Percentiles rank a stretch among this genome's conserved stretches.
Evolutionary conservation across 768 basidiomycete species (phyloP).

Genomic region (Krasilnikovozyma curviuscula): DNA sequence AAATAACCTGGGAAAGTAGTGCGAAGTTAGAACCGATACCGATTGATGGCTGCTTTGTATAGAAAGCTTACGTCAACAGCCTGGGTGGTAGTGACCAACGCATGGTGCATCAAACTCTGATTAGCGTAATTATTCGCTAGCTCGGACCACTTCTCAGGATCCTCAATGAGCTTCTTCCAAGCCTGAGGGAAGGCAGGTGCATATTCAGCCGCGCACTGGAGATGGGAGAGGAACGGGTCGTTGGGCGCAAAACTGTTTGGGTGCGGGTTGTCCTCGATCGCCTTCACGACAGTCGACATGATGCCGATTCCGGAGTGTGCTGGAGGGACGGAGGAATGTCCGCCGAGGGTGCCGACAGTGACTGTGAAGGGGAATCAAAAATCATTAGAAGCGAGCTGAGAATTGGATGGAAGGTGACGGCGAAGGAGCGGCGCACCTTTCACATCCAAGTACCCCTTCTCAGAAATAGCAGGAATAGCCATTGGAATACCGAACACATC

Average conservation of each 20-base stretch:
- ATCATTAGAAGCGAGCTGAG: too few relatives aligned
- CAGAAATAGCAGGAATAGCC: slow-evolving; percentile 19
- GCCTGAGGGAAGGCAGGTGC: slow-evolving; percentile 18
- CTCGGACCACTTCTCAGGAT: slow-evolving; percentile 13
- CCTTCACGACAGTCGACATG: slow-evolving; percentile 18
- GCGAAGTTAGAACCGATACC: background rate
- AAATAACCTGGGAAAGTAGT: background rate
- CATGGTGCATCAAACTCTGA: slow-evolving; percentile 3
- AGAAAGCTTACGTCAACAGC: too few relatives aligned
- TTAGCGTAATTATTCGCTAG: slow-evolving; percentile 15
- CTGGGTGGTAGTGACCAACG: too few relatives aligned
- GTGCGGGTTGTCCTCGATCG: slow-evolving; percentile 13
- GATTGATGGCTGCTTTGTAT: too few relatives aligned
- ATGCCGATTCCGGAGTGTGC: slow-evolving; percentile 23
- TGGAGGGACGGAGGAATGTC: slow-evolving; percentile 24
- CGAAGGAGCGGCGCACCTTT: too few relatives aligned
- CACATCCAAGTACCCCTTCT: slow-evolving; percentile 26
- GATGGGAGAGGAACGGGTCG: slow-evolving; percentile 19
- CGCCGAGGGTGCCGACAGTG: slow-evolving; percentile 24
- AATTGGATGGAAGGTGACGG: too few relatives aligned
- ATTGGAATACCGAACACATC: slow-evolving; percentile 17
- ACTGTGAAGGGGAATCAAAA: too few relatives aligned
- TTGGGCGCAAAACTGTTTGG: slow-evolving; percentile 15
- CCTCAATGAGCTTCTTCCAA: slow-evolving; percentile 15
- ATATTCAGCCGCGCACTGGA: slow-evolving; percentile 19